Evolutionary conservation across 1,284 basidiomycete species (phyloP).

Genomic region (Rhodotorula glutinis): DNA sequence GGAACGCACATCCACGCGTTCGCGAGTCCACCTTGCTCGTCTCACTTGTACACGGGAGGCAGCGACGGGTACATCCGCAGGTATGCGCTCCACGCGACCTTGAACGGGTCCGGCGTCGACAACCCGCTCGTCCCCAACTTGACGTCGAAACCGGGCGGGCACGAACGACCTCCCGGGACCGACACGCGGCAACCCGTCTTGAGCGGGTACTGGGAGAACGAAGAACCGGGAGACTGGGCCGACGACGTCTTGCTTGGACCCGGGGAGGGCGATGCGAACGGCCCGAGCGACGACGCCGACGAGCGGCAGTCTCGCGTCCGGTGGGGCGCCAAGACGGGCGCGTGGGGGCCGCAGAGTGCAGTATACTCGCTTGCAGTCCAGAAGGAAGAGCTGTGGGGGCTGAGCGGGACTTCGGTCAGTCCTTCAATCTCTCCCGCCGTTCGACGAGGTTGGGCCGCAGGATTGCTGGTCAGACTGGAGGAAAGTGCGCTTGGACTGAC

Average conservation of each 20-base stretch:
- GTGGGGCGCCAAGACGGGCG: conserved; percentile 27
- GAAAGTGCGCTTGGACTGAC: too few species aligned
- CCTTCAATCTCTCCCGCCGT: neutral
- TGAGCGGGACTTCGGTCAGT: conserved; percentile 77
- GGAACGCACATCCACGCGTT: conserved; percentile 33
- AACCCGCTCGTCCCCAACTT: conserved; percentile 22
- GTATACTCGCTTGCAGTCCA: conserved; percentile 72
- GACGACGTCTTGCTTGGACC: conserved; percentile 13
- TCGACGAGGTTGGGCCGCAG: too few species aligned
- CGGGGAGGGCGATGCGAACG: neutral
- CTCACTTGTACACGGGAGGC: conserved; percentile 41
- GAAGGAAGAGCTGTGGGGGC: conserved; percentile 81
- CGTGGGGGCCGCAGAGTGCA: conserved; percentile 12
- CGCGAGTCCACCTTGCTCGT: conserved; percentile 36
- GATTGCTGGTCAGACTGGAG: too few species aligned
- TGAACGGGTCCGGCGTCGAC: conserved; percentile 26
- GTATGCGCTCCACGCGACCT: conserved; percentile 36
- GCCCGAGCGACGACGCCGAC: neutral
- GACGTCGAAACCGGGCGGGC: conserved; percentile 19
- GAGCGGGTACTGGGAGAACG: conserved; percentile 43
- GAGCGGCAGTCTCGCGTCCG: conserved; percentile 2
- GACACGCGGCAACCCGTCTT: conserved; percentile 29
- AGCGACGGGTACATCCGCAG: conserved; percentile 42
- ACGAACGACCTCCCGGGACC: conserved; percentile 2
- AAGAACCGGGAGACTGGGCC: conserved; percentile 25